Conservation (phyloP, 139 green algal genomes). For the Limnomonas spitsbergensis region DNA sequence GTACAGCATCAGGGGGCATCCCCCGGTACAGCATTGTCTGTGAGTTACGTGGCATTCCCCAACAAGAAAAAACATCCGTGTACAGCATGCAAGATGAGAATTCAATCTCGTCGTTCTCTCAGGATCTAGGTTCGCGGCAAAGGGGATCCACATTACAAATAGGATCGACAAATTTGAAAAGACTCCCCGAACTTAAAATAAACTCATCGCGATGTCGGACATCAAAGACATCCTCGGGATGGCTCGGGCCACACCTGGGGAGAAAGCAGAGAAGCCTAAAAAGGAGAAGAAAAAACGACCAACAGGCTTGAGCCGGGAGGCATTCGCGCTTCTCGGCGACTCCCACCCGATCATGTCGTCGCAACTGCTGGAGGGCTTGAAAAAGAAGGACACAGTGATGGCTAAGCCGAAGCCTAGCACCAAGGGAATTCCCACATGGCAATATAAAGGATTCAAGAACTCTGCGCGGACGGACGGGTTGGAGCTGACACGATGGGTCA, state of each 20-base stretch:
- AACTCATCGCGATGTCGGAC: conserved; percentile 74
- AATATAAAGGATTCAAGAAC: conserved; percentile 74
- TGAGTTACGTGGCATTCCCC: too few relatives aligned
- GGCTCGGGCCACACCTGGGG: conserved; percentile 10
- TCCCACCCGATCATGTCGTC: conserved; percentile 79
- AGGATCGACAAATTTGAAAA: too few relatives aligned
- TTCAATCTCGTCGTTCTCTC: too few relatives aligned
- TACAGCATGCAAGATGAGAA: too few relatives aligned
- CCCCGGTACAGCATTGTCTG: too few relatives aligned
- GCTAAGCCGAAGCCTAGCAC: conserved; percentile 41
- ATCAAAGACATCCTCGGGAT: conserved; percentile 89
- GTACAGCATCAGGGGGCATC: too few relatives aligned
- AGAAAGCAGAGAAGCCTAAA: conserved; percentile 44
- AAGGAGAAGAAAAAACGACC: conserved; percentile 72
- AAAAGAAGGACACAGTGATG: conserved; percentile 37
- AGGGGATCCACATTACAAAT: too few relatives aligned
- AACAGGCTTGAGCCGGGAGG: conserved; percentile 81
- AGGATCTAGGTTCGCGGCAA: too few relatives aligned
- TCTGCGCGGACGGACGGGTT: conserved; percentile 58
- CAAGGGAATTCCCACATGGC: conserved; percentile 50
- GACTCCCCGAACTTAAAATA: too few relatives aligned
- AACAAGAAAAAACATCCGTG: too few relatives aligned
- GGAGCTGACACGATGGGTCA: conserved; percentile 79
- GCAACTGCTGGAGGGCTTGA: conserved; percentile 38
- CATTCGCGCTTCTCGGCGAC: conserved; percentile 80